Conservation (phyloP, 1,139 yeast genomes). For the Wickerhamomyces sp. region DNA sequence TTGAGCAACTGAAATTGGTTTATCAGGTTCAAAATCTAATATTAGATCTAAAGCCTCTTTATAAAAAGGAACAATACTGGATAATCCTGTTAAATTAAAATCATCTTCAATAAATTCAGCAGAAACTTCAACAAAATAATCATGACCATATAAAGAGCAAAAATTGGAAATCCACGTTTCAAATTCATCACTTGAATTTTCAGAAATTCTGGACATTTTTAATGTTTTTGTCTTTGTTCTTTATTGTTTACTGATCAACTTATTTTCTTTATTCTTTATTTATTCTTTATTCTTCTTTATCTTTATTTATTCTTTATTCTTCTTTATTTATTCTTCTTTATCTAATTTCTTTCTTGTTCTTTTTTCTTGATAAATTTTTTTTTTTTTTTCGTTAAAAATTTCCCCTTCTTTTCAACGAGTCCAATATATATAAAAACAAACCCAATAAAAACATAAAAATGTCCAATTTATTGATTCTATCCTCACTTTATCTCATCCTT, state of each 20-base stretch:
- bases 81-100: slow-evolving; percentile 86
- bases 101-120: slow-evolving; percentile 96
- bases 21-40: slow-evolving; percentile 62
- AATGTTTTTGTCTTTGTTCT: no score
- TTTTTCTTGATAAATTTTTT: no score
- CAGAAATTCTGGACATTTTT: slow-evolving; percentile 12
- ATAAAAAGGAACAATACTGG: slow-evolving; percentile 83
- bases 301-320: no score
- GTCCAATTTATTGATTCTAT: not conserved
- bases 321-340: no score
- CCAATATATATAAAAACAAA: not conserved
- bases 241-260: no score
- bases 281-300: no score
- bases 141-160: slow-evolving; percentile 86
- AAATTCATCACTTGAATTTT: slow-evolving; percentile 44
- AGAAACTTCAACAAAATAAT: slow-evolving; percentile 87
- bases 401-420: no score
- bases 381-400: no score
- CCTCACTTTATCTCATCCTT: not conserved
- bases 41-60: slow-evolving; percentile 89
- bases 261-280: no score
- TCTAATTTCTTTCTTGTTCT: no score
- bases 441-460: not conserved
- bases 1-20: slow-evolving; percentile 54
- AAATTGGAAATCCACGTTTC: slow-evolving; percentile 90